These are phyloP conservation scores for Circinella umbellata DNA, from an alignment of 371 early-diverging fungal species.

Conservation along the genomic window DNA sequence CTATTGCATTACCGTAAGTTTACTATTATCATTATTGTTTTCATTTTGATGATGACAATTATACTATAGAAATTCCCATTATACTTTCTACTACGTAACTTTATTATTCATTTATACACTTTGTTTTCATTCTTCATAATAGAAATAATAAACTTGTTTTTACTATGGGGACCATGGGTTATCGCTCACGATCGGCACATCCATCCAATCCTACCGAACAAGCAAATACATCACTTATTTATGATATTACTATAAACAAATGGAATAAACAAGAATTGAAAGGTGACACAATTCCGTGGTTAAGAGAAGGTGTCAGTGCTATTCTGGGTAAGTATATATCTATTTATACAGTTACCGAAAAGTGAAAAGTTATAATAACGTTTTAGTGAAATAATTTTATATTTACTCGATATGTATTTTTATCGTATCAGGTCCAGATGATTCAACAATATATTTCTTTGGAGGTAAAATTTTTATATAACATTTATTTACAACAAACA, in stretches of 20 bases:
- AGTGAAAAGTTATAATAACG: too few species aligned
- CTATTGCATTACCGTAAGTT: constrained; percentile 18
- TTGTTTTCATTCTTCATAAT: not conserved
- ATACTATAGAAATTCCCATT: too few species aligned
- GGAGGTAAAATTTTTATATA: constrained; percentile 13
- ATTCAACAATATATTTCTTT: constrained; percentile 15
- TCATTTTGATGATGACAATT: not conserved
- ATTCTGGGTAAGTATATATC: constrained; percentile 12
- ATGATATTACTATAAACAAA: not conserved
- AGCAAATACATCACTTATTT: not conserved
- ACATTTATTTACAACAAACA: not conserved
- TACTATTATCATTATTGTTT: not conserved
- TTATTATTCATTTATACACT: too few species aligned
- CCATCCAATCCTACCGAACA: not conserved
- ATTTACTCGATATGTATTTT: not conserved
- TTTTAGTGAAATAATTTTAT: not conserved
- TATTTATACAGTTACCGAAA: too few species aligned
- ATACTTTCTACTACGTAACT: not conserved
- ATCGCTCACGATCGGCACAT: not conserved
- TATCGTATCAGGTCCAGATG: constrained; percentile 21
- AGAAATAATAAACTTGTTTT: constrained; percentile 3
- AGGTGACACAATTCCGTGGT: not conserved
- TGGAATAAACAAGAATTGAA: not conserved
- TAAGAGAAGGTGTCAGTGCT: constrained; percentile 2
- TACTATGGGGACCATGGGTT: constrained; percentile 10